These are phyloP conservation scores for Leucocoprinus leucothites DNA, from an alignment of 768 basidiomycete species.

Conservation along the genomic window DNA sequence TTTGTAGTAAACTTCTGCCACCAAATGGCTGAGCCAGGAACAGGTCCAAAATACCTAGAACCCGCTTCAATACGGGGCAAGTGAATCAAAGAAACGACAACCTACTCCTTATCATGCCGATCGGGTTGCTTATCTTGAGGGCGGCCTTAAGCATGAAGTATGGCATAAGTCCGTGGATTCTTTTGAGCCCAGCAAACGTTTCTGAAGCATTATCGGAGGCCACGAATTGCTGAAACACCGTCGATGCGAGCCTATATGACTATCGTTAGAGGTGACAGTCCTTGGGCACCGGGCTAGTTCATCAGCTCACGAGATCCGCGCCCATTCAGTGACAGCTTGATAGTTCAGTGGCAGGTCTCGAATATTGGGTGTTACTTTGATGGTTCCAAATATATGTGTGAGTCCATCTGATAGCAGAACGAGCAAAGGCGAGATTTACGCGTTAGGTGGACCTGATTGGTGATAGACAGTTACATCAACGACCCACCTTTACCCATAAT, in stretches of 20 bases:
- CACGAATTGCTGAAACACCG: slow-evolving; percentile 92
- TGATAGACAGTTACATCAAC: background rate
- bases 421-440: background rate
- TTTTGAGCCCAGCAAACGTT: slow-evolving; percentile 81
- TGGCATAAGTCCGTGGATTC: slow-evolving; percentile 95
- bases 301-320: slow-evolving; percentile 84
- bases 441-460: background rate
- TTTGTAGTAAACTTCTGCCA: slow-evolving; percentile 85
- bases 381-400: slow-evolving; percentile 81
- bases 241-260: slow-evolving; percentile 77
- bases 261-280: slow-evolving; percentile 3
- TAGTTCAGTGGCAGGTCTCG: slow-evolving; percentile 81
- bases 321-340: slow-evolving; percentile 93
- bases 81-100: background rate
- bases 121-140: slow-evolving; percentile 90
- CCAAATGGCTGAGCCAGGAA: slow-evolving; percentile 98
- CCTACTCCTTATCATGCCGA: slow-evolving; percentile 90
- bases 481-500: slow-evolving; percentile 76
- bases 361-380: slow-evolving; percentile 77
- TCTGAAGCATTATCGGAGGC: slow-evolving; percentile 93
- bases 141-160: slow-evolving; percentile 95
- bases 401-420: slow-evolving; percentile 73
- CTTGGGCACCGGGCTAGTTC: background rate
- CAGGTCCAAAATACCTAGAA: slow-evolving; percentile 73
- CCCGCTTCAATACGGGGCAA: background rate